Evolutionary conservation across 2,329 filamentous ascomycete genomes (phyloP).

Genomic region (Calonectria multiphialidica): DNA sequence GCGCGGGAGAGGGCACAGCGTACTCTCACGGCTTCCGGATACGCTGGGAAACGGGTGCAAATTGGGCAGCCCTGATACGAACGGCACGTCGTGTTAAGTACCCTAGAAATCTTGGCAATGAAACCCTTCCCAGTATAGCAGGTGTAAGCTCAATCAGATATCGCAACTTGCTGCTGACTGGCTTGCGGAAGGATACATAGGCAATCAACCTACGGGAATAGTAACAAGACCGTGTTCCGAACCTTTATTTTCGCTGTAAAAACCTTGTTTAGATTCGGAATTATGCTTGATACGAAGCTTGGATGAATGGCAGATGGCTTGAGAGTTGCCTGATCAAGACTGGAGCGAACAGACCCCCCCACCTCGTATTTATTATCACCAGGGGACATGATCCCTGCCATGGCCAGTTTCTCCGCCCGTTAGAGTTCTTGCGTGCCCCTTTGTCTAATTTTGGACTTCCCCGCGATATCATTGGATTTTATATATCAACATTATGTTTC

Average conservation of each 20-base stretch:
- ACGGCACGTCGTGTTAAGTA: neutral
- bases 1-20: too few relatives aligned
- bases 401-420: neutral
- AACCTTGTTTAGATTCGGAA: neutral
- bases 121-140: neutral
- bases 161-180: neutral
- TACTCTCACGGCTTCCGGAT: neutral
- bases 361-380: neutral
- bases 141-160: neutral
- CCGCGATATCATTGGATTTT: neutral
- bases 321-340: neutral
- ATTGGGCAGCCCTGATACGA: neutral
- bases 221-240: neutral
- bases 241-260: neutral
- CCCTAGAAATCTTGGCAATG: neutral
- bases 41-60: neutral
- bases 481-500: neutral
- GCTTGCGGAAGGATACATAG: neutral
- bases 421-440: neutral
- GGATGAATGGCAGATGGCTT: neutral
- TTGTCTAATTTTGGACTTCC: neutral
- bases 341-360: neutral
- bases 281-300: neutral
- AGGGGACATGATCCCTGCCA: neutral
- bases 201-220: neutral